Conservation (phyloP, 2,329 filamentous ascomycete species). For the Calonectria hongkongensis region DNA sequence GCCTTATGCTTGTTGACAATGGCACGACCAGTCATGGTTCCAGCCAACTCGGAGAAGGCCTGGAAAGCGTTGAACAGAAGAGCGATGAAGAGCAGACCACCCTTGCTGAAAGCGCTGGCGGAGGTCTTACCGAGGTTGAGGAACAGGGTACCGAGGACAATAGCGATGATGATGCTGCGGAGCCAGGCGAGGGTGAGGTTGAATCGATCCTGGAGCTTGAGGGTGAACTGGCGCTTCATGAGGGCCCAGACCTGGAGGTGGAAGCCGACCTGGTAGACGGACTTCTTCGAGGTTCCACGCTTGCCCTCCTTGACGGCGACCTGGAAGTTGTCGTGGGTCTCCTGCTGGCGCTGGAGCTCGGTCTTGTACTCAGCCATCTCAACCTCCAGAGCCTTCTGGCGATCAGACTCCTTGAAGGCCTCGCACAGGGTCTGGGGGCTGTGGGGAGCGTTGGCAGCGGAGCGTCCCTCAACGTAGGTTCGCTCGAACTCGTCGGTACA, state of each 20-base stretch:
- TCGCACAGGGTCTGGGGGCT: slow-evolving; percentile 79
- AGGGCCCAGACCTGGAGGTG: slow-evolving; percentile 88
- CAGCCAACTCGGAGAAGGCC: slow-evolving; percentile 85
- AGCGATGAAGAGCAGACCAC: slow-evolving; percentile 86
- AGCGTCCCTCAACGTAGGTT: slow-evolving; percentile 81
- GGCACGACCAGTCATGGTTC: slow-evolving; percentile 83
- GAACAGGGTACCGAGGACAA: slow-evolving; percentile 88
- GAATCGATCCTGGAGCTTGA: slow-evolving; percentile 91
- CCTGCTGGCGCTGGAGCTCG: slow-evolving; percentile 77
- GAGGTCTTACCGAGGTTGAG: slow-evolving; percentile 79
- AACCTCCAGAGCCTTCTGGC: slow-evolving; percentile 72
- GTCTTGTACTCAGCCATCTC: slow-evolving; percentile 83
- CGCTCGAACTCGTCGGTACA: slow-evolving; percentile 91
- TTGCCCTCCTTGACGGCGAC: slow-evolving; percentile 86
- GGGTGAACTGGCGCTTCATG: slow-evolving; percentile 88
- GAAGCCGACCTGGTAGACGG: slow-evolving; percentile 89
- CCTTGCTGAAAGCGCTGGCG: slow-evolving; percentile 85
- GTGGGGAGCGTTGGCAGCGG: slow-evolving; percentile 79
- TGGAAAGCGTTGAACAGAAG: slow-evolving; percentile 92
- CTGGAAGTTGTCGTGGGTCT: slow-evolving; percentile 85
- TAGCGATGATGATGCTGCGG: slow-evolving; percentile 81
- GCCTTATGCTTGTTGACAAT: slow-evolving; percentile 91
- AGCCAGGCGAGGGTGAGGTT: slow-evolving; percentile 84
- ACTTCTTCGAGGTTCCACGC: slow-evolving; percentile 82
- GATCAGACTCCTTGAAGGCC: slow-evolving; percentile 81